Evolutionary conservation across 495 filamentous ascomycete species (phyloP), one percentile per base, ranked within the genome.

Genomic region (Penicillium roqueforti): DNA sequence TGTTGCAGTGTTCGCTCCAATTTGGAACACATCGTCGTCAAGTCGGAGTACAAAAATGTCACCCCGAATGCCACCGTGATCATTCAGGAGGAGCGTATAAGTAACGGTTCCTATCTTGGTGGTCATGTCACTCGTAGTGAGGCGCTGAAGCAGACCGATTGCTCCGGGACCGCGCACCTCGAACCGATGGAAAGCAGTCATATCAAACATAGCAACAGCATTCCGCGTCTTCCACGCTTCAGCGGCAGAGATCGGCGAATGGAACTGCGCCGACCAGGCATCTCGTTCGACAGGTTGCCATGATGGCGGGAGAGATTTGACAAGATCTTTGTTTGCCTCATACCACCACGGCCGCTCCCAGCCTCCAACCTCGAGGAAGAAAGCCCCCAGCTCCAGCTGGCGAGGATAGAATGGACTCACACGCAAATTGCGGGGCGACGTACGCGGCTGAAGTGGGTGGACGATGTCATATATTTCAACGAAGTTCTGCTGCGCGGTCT

Each of bases 281-380:
- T 80, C 77, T 46, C 76, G 65, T 31, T 69, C 63, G 7, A 71
- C 62, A 6, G 76, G 74, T 47, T 67, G 60, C 76, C 76, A 79
- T 23, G 70, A 56, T 11, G 63, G 25, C 3, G 77, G 76, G 11
- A 80, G 63, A 25, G 62, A 62, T 2, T 71, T 60, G 9, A 79
- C 51, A 7, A 79, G 61, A 3, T 61, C 52, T 34, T 67, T 63
- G 50, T 80, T 80, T 14, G 65, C 61, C 47, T 79, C 76, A 36
- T 74, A 79, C 77, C 77, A 80, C 54, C 68, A 76, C 8, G 77
- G 77, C 3, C 75, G 71, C 51, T 80, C 77, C 76, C 76, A 80
- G 14, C 68, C 76, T n/a, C 66, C 72, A 18, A 63, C 59, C 42
- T 79, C 77, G 16, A 79, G 66, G 58, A 76, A 80, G 54, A 60